Conservation (phyloP, 345 rosid species). For the Ricinus communis region DNA sequence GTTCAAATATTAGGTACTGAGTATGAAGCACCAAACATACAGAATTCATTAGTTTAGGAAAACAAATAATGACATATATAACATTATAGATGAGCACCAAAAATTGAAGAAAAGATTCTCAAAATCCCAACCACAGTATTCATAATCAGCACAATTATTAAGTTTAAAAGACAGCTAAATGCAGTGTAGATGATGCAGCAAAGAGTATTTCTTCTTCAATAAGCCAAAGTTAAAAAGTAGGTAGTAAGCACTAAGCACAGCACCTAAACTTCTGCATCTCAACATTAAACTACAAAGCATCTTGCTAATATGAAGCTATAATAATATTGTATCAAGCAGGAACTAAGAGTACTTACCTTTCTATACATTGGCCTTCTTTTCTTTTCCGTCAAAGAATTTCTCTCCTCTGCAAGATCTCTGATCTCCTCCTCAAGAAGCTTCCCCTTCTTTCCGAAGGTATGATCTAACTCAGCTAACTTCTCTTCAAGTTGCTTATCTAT, state of each 20-base stretch:
- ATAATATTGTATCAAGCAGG: constrained; percentile 4
- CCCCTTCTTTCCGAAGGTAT: constrained; percentile 92
- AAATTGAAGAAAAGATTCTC: not conserved
- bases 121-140: not conserved
- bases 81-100: not conserved
- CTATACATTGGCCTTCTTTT: constrained; percentile 77
- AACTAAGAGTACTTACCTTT: constrained; percentile 48
- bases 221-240: too few species aligned
- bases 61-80: not conserved
- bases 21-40: too few species aligned
- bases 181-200: too few species aligned
- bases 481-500: constrained; percentile 82
- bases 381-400: constrained; percentile 87
- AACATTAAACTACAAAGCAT: not conserved
- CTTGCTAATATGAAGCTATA: not conserved
- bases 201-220: too few species aligned
- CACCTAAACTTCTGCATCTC: not conserved
- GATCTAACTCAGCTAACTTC: constrained; percentile 81
- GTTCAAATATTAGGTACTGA: too few species aligned
- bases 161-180: not conserved
- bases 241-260: too few species aligned
- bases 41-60: not conserved
- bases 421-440: constrained; percentile 90
- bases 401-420: constrained; percentile 86
- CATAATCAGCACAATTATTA: not conserved